phyloP scores from a whole-genome alignment of 2,329 filamentous ascomycete genomes.

The Blastomyces gilchristii region DNA sequence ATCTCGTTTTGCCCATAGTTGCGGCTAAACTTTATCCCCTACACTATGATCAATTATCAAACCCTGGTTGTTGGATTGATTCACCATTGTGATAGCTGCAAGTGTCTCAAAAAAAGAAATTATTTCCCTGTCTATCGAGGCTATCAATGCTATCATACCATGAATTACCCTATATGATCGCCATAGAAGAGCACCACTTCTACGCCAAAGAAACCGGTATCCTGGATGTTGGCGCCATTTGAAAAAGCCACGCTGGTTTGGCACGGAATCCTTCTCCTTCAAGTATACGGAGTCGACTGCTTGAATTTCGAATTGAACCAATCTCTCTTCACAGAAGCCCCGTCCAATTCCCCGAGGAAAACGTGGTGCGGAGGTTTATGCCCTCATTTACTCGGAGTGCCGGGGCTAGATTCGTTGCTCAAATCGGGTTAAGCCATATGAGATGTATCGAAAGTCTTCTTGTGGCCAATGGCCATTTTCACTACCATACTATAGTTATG shows the following conservation, averaged over 20 bases:
- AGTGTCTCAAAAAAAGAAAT: neutral
- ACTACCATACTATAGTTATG: neutral
- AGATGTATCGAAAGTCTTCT: neutral
- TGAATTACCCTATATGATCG: neutral
- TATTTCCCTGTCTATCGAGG: neutral
- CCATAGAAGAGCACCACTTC: neutral
- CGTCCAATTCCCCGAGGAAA: neutral
- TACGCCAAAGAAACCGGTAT: neutral
- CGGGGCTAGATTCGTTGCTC: neutral
- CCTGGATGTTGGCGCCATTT: neutral
- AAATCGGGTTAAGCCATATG: neutral
- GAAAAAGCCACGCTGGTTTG: neutral
- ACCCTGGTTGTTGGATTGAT: neutral
- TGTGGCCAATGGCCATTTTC: neutral
- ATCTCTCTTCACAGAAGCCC: neutral
- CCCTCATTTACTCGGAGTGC: neutral
- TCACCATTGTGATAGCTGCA: neutral
- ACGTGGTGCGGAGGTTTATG: neutral
- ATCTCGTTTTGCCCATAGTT: neutral
- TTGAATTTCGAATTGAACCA: neutral
- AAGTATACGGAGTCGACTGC: neutral
- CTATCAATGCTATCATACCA: neutral
- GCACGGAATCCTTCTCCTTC: neutral
- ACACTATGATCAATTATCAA: neutral
- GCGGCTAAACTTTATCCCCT: neutral